These are phyloP conservation scores for Cladophialophora immunda DNA, from an alignment of 2,329 filamentous ascomycete species.

Conservation along the genomic window DNA sequence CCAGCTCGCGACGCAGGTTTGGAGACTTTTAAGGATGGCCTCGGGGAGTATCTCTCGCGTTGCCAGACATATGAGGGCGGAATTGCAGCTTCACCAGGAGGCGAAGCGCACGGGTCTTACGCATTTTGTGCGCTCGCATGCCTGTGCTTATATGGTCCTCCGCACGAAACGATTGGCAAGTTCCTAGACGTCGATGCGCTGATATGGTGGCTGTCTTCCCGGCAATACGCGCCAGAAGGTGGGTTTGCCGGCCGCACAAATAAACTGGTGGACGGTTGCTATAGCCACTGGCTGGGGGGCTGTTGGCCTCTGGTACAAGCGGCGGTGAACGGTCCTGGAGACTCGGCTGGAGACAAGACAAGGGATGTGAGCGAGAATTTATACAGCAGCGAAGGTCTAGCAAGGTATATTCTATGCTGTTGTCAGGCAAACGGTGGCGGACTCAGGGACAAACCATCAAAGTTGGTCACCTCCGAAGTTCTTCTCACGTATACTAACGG, in stretches of 20 bases:
- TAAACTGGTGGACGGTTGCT: conserved; percentile 97
- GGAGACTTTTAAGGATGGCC: conserved; percentile 72
- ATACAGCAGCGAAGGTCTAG: conserved; percentile 86
- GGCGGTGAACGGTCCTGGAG: conserved; percentile 66
- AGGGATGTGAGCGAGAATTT: conserved; percentile 43
- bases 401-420: conserved; percentile 88
- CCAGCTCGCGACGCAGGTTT: conserved; percentile 69
- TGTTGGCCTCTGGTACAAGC: conserved; percentile 94
- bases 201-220: conserved; percentile 85
- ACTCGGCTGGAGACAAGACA: conserved; percentile 33
- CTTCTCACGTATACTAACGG: conserved; percentile 38
- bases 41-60: conserved; percentile 80
- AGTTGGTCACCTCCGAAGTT: conserved; percentile 63
- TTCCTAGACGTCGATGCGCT: conserved; percentile 80
- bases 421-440: conserved; percentile 83
- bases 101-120: conserved; percentile 95
- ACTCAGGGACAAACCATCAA: conserved; percentile 90
- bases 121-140: conserved; percentile 93
- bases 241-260: conserved; percentile 94
- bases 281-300: conserved; percentile 96
- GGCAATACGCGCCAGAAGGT: conserved; percentile 89
- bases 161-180: conserved; percentile 76
- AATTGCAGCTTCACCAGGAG: conserved; percentile 82
- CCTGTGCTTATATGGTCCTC: conserved; percentile 83
- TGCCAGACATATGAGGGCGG: conserved; percentile 91